A percentile compares a stretch with the other conserved stretches of the same genome.
phyloP scores from a whole-genome alignment of 2,329 filamentous ascomycete genomes.

The Xylaria hypoxylon region DNA sequence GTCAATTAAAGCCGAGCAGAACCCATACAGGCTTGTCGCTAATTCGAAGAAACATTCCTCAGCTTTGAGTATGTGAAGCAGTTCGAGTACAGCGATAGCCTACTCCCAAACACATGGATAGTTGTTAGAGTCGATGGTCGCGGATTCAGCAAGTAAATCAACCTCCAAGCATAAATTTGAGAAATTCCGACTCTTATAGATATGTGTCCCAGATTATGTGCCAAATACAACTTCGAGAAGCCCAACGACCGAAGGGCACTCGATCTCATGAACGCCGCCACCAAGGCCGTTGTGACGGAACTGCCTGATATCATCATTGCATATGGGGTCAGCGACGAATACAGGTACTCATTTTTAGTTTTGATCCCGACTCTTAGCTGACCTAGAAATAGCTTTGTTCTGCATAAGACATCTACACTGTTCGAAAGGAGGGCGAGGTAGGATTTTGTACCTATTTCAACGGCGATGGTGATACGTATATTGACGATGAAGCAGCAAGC shows the following conservation, averaged over 20 bases:
- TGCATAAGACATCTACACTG: constrained; percentile 82
- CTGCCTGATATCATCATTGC: constrained; percentile 87
- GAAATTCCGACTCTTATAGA: constrained; percentile 3
- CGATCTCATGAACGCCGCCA: constrained; percentile 93
- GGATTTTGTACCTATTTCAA: constrained; percentile 26
- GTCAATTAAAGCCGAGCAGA: neutral
- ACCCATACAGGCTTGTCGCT: constrained; percentile 2
- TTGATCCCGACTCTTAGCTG: constrained; percentile 16
- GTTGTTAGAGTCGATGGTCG: constrained; percentile 93
- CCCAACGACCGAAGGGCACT: constrained; percentile 91
- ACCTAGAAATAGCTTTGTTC: constrained; percentile 75
- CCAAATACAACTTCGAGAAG: constrained; percentile 87
- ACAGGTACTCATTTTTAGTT: constrained; percentile 64
- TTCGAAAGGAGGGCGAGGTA: constrained; percentile 89
- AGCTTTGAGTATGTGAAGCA: constrained; percentile 94
- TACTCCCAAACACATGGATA: constrained; percentile 94
- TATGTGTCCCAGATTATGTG: constrained; percentile 72
- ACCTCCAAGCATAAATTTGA: neutral
- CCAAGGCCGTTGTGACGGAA: constrained; percentile 84
- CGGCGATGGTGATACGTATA: neutral
- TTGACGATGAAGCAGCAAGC: constrained; percentile 70
- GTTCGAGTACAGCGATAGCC: constrained; percentile 84
- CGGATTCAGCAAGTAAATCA: constrained; percentile 87
- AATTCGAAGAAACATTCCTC: constrained; percentile 38
- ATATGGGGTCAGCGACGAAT: constrained; percentile 96